These are phyloP conservation scores for Scleroderma bovista DNA, from an alignment of 768 basidiomycete species.

Conservation along the genomic window DNA sequence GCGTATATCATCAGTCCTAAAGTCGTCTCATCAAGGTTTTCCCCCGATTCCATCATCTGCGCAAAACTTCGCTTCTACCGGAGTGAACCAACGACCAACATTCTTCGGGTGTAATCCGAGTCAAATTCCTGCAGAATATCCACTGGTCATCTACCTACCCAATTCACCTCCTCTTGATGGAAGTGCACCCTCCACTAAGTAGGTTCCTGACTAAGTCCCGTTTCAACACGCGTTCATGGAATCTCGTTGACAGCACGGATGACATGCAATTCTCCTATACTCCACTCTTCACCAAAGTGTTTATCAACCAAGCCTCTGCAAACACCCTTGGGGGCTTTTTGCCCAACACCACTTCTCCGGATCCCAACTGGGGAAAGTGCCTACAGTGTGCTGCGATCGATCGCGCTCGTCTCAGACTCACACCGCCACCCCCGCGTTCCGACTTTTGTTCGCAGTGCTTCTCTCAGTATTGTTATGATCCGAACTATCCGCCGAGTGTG, in stretches of 20 bases:
- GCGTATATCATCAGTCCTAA: slow-evolving; percentile 41
- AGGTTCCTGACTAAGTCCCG: slow-evolving; percentile 1
- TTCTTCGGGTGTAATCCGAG: slow-evolving; percentile 75
- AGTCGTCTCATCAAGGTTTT: slow-evolving; percentile 51
- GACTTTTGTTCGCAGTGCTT: slow-evolving; percentile 55
- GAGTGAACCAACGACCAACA: slow-evolving; percentile 62
- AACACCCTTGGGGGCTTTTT: slow-evolving; percentile 57
- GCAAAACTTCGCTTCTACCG: slow-evolving; percentile 49
- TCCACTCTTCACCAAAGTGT: slow-evolving; percentile 44
- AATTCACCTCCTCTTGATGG: slow-evolving; percentile 68
- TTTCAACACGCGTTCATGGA: neutral
- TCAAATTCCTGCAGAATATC: slow-evolving; percentile 47
- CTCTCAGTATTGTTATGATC: slow-evolving; percentile 50
- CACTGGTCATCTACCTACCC: slow-evolving; percentile 70
- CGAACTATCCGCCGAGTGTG: slow-evolving; percentile 55
- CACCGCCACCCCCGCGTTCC: slow-evolving; percentile 35
- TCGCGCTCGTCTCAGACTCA: slow-evolving; percentile 40
- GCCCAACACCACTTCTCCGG: slow-evolving; percentile 52
- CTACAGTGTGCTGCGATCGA: slow-evolving; percentile 62
- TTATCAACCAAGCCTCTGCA: slow-evolving; percentile 55
- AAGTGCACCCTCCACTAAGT: slow-evolving; percentile 63
- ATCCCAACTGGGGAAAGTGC: slow-evolving; percentile 49
- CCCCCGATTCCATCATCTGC: slow-evolving; percentile 55
- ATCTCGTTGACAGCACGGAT: slow-evolving; percentile 36
- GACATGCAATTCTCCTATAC: slow-evolving; percentile 62